Base-by-base conservation (phyloP, 805 yeast genomes). In the Blastobotrys peoriensis region DNA sequence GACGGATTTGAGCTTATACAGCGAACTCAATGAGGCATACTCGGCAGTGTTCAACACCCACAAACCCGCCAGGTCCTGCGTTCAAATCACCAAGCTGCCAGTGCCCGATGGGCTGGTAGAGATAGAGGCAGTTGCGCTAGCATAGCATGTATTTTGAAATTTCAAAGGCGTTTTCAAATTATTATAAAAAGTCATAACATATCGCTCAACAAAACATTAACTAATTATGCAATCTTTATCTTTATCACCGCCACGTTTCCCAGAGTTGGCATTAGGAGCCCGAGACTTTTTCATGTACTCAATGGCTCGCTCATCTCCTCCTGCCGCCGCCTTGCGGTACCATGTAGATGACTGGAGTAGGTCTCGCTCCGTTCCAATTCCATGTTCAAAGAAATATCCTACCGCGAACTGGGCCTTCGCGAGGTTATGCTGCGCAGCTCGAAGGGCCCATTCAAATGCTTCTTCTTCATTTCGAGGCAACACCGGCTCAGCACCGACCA, bases 361-460 rank as follows among this genome's bases (percentile, higher is more conserved):
- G 60, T 85, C 76, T 23, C 69, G 65, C 18, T 73, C 78, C 60
- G 95, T 83, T 1, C 98, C 98, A 51, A 87, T 78, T 1, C 98
- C 98, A 58, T 79, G 75, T 49, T 87, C 95, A 57, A 78, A 79
- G 57, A 89, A 88, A 58, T 83, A 81, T 20, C 89, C 95, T 35
- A 87, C 68, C 0, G 94, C 83, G 60, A 76, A 80, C 71, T 87
- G 95, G 1, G 95, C 98, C 62, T 86, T 86, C 4, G 86, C 75
- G 30, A 74, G 70, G 13, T 86, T 86, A 33, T 78, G 67, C 35
- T 74, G 70, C 0, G 98, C 97, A 0, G 98, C 91, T 51, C 86
- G 72, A 43, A 76, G 68, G 1, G 97, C 97, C 98, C 98, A 93
- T 56, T 86, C 93, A 62, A 82, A 91, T 1, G 97, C 94, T 64